phyloP scores from a whole-genome alignment of 2,329 filamentous ascomycete species.

The Paecilomyces sp. region DNA sequence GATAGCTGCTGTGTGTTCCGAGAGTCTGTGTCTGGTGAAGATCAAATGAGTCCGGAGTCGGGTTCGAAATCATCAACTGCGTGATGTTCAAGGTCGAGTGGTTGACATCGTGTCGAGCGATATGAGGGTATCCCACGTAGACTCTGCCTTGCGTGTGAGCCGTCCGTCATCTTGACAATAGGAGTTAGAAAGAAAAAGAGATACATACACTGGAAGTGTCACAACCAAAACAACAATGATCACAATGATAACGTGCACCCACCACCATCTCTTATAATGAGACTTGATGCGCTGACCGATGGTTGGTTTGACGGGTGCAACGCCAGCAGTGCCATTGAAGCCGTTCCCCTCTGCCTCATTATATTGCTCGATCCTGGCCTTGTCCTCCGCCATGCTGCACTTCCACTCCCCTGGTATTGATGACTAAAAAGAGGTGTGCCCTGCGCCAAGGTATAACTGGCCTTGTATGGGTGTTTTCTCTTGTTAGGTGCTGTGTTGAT shows the following conservation, averaged over 20 bases:
- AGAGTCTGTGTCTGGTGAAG: conserved; percentile 44
- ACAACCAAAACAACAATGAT: conserved; percentile 47
- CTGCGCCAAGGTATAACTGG: no score
- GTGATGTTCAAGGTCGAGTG: conserved; percentile 45
- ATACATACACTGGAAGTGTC: conserved; percentile 49
- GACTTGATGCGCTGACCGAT: conserved; percentile 16
- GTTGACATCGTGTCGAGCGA: conserved; percentile 50
- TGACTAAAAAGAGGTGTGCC: neutral
- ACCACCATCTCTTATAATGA: conserved; percentile 45
- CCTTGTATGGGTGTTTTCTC: no score
- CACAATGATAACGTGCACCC: conserved; percentile 46
- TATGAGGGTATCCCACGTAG: conserved; percentile 53
- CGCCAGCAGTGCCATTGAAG: neutral
- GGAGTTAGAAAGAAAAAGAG: neutral
- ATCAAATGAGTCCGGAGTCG: conserved; percentile 41
- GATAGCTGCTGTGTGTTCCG: conserved; percentile 42
- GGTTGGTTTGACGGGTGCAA: conserved; percentile 14
- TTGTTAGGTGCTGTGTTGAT: no score
- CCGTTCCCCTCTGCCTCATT: conserved; percentile 2
- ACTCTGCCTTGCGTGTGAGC: conserved; percentile 31
- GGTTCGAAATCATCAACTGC: conserved; percentile 44
- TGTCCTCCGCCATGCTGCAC: neutral
- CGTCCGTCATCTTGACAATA: neutral
- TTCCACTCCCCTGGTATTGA: neutral
- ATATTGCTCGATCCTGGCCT: neutral